These are phyloP conservation scores for Cryptococcus amylolentus DNA, from an alignment of 1,284 basidiomycete species.

Conservation along the genomic window DNA sequence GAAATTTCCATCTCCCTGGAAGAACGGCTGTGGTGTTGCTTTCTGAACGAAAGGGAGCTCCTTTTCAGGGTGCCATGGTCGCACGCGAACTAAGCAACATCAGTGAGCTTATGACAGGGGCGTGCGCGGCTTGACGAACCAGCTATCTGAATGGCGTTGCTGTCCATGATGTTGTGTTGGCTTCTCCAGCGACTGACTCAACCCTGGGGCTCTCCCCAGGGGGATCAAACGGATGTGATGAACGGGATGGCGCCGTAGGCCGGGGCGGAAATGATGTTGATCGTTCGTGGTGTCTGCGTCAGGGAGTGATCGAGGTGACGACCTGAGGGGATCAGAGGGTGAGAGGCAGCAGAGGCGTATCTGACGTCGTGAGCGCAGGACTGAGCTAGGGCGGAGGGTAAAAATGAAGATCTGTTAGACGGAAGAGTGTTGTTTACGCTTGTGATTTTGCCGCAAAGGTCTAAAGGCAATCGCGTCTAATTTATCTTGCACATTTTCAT, in stretches of 20 bases:
- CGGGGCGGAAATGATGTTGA: not conserved
- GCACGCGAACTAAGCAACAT: constrained; percentile 67
- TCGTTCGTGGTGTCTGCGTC: not conserved
- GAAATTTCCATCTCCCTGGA: constrained; percentile 77
- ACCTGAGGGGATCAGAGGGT: not conserved
- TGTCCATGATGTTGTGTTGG: constrained; percentile 30
- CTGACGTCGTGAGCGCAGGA: no score
- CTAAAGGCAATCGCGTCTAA: no score
- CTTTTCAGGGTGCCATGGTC: constrained; percentile 72
- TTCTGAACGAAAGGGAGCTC: constrained; percentile 74
- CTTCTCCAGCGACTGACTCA: not conserved
- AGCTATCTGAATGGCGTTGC: constrained; percentile 39
- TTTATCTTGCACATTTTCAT: no score
- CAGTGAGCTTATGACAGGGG: not conserved
- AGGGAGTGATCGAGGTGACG: not conserved
- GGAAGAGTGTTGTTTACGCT: no score
- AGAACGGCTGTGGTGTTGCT: constrained; percentile 56
- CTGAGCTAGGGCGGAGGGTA: no score
- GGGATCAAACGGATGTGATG: not conserved
- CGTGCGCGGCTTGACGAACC: constrained; percentile 21
- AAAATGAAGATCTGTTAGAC: no score
- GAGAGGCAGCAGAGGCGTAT: no score
- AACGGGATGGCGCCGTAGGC: not conserved
- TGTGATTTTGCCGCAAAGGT: no score
- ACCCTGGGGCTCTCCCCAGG: not conserved